A percentile compares a stretch with the other conserved stretches of the same genome.
Conservation (phyloP, 2,329 filamentous ascomycete genomes). For the Fragosphaeria purpurea region DNA sequence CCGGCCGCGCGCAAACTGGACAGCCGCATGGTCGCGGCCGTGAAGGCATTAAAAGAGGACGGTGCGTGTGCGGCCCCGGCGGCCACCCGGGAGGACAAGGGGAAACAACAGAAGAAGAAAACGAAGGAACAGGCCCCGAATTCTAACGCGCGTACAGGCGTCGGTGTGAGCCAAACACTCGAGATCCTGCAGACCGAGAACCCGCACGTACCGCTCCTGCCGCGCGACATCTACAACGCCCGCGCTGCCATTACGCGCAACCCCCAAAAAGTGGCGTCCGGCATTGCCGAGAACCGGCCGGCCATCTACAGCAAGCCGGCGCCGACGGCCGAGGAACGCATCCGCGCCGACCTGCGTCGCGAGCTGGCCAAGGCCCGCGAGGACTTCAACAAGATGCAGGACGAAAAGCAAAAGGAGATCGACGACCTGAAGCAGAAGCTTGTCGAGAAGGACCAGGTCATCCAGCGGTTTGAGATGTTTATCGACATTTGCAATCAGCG, state of each 20-base stretch:
- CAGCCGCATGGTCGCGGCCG: conserved; percentile 57
- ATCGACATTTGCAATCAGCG: conserved; percentile 60
- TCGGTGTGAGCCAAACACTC: conserved; percentile 56
- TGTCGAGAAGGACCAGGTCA: conserved; percentile 52
- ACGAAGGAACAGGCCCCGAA: conserved; percentile 4
- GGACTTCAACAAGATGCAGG: conserved; percentile 44
- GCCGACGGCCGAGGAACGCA: conserved; percentile 53
- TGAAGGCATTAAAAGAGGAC: conserved; percentile 55
- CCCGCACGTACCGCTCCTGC: conserved; percentile 52
- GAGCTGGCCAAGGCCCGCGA: conserved; percentile 50
- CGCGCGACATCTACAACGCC: conserved; percentile 58
- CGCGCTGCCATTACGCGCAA: conserved; percentile 58
- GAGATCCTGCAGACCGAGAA: conserved; percentile 56
- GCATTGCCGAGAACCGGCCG: conserved; percentile 49
- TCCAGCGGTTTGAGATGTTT: conserved; percentile 57
- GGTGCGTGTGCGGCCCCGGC: conserved; percentile 34
- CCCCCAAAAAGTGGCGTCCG: conserved; percentile 49
- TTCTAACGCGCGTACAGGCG: conserved; percentile 32
- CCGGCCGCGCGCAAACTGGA: conserved; percentile 56
- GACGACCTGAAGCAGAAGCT: conserved; percentile 49
- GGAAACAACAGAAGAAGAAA: too few species aligned
- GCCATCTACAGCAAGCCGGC: conserved; percentile 58
- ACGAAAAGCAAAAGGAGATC: conserved; percentile 48
- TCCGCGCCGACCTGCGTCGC: conserved; percentile 49
- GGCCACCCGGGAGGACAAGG: not conserved